Evolutionary conservation across 345 rosid genomes (phyloP).

Genomic region (Adansonia digitata): DNA sequence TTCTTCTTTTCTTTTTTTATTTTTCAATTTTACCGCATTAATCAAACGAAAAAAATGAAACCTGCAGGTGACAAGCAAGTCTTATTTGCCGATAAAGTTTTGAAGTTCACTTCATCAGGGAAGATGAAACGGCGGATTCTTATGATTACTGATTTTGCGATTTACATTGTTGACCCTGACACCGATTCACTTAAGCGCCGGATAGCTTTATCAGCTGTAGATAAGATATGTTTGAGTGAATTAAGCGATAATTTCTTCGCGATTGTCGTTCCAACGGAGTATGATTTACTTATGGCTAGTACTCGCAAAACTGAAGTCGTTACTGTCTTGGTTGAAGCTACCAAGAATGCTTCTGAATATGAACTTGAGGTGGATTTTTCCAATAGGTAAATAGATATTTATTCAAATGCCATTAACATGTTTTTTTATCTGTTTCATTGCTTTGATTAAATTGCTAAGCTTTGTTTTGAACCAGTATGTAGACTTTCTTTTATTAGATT

Average conservation of each 20-base stretch:
- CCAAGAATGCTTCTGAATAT: conserved; percentile 66
- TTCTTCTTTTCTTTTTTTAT: no score
- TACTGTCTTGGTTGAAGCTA: conserved; percentile 73
- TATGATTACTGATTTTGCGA: conserved; percentile 67
- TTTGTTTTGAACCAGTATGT: background rate
- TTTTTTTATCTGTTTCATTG: background rate
- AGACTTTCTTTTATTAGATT: background rate
- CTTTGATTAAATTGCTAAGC: background rate
- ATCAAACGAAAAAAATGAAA: background rate
- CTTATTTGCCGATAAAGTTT: conserved; percentile 81
- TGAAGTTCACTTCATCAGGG: conserved; percentile 87
- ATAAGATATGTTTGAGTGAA: conserved; percentile 79
- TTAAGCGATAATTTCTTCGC: conserved; percentile 86
- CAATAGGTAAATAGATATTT: conserved; percentile 4
- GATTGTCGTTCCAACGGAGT: conserved; percentile 79
- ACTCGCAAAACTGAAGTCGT: conserved; percentile 93
- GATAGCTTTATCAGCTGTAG: conserved; percentile 81
- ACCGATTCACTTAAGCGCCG: conserved; percentile 70
- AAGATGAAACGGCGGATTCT: conserved; percentile 82
- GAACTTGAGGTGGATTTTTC: conserved; percentile 48
- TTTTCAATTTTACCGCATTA: no score
- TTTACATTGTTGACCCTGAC: conserved; percentile 81
- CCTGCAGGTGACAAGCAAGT: conserved; percentile 66
- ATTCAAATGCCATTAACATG: background rate
- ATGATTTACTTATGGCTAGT: conserved; percentile 90